Conservation (phyloP, 1,284 basidiomycete species). For the Ustilago tritici region DNA sequence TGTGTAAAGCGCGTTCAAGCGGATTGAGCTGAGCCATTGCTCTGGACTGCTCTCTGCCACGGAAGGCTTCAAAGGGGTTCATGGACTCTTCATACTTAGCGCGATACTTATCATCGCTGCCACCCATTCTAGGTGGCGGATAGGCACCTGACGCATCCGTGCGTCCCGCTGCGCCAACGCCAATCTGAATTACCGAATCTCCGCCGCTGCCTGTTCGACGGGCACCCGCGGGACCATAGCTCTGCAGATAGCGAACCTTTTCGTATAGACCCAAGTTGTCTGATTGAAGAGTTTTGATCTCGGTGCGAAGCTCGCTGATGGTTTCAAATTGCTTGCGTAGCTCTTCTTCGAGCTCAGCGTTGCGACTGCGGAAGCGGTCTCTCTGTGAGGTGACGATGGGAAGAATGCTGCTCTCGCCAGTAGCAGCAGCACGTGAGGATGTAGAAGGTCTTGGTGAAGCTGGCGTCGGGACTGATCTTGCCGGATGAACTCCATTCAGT, state of each 20-base stretch:
- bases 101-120: conserved; percentile 81
- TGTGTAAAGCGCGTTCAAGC: conserved; percentile 86
- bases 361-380: conserved; percentile 93
- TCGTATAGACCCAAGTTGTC: conserved; percentile 67
- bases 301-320: conserved; percentile 78
- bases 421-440: conserved; percentile 6
- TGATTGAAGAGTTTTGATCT: conserved; percentile 61
- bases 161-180: conserved; percentile 11
- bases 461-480: conserved; percentile 10
- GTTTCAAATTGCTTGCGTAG: conserved; percentile 91
- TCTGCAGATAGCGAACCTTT: conserved; percentile 65
- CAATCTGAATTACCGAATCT: conserved; percentile 36
- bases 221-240: conserved; percentile 31
- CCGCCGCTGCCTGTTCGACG: conserved; percentile 49
- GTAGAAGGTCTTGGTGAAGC: conserved; percentile 16
- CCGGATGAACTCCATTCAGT: conserved; percentile 3
- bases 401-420: conserved; percentile 48
- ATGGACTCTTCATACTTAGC: conserved; percentile 93
- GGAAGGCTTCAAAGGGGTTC: conserved; percentile 97
- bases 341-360: conserved; percentile 96
- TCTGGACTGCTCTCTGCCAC: conserved; percentile 89
- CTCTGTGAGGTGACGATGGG: conserved; percentile 92
- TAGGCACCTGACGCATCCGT: conserved; percentile 36
- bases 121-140: conserved; percentile 12
- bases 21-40: conserved; percentile 92